Evolutionary conservation across 176 grass and related monocot genomes (phyloP).

Genomic region (Echinochloa phyllopogon): DNA sequence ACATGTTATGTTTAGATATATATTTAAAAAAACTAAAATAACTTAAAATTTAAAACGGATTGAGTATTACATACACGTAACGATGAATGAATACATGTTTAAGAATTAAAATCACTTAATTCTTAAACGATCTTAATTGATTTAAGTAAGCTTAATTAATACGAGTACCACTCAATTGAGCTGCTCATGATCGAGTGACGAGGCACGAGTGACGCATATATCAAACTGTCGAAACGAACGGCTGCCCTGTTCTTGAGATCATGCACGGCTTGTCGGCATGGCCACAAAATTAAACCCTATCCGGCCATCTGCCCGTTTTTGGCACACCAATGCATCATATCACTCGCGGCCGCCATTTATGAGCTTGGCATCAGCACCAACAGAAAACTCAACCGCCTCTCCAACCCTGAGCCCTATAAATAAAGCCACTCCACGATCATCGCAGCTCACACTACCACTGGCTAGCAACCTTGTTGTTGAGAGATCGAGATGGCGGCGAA

Average conservation of each 20-base stretch:
- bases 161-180: too few species aligned
- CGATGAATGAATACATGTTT: too few species aligned
- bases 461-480: too few species aligned
- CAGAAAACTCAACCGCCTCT: neutral
- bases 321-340: slow-evolving; percentile 35
- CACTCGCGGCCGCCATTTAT: slow-evolving; percentile 25
- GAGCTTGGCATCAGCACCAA: slow-evolving; percentile 26
- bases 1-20: too few species aligned
- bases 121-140: too few species aligned
- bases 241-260: neutral
- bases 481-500: neutral
- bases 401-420: slow-evolving; percentile 52
- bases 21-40: too few species aligned
- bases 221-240: neutral
- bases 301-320: neutral
- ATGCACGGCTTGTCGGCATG: slow-evolving; percentile 7
- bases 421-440: slow-evolving; percentile 24
- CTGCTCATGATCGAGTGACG: neutral
- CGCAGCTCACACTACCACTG: neutral
- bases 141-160: too few species aligned
- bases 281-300: neutral
- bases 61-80: too few species aligned
- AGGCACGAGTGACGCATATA: too few species aligned
- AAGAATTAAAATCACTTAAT: too few species aligned
- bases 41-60: too few species aligned